Conservation (phyloP, 345 rosid genomes). For the Brassica cretica region DNA sequence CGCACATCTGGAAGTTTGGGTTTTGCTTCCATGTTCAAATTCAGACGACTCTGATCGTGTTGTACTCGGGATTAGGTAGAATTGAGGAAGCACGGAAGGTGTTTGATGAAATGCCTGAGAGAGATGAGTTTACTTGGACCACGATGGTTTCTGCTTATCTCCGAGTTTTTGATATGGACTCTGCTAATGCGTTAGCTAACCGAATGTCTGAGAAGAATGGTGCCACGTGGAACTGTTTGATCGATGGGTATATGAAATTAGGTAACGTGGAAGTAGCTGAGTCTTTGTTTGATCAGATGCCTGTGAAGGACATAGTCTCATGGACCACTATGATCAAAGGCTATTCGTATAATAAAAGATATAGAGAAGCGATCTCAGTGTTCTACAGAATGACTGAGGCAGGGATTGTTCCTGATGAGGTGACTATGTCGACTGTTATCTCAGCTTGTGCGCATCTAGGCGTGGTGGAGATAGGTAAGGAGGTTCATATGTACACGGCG, state of each 20-base stretch:
- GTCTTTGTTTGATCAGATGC: slow-evolving; percentile 60
- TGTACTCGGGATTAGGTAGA: slow-evolving; percentile 50
- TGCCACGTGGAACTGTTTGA: slow-evolving; percentile 69
- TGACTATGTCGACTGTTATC: slow-evolving; percentile 67
- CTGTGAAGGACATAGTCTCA: slow-evolving; percentile 57
- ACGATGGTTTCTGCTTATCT: slow-evolving; percentile 54
- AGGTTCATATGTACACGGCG: slow-evolving; percentile 59
- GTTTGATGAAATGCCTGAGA: slow-evolving; percentile 75
- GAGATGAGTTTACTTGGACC: slow-evolving; percentile 63
- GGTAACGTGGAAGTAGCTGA: slow-evolving; percentile 54
- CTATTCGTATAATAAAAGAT: slow-evolving; percentile 59
- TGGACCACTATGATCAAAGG: slow-evolving; percentile 87
- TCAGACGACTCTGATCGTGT: slow-evolving; percentile 66
- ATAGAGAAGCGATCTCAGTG: slow-evolving; percentile 54
- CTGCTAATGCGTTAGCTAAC: slow-evolving; percentile 54
- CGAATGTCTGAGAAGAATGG: slow-evolving; percentile 56
- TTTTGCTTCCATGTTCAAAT: slow-evolving; percentile 58
- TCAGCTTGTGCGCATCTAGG: slow-evolving; percentile 91
- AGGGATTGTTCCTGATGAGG: slow-evolving; percentile 59
- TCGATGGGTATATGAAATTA: slow-evolving; percentile 64
- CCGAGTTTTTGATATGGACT: slow-evolving; percentile 45
- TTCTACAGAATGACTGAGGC: slow-evolving; percentile 54
- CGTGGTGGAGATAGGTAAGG: slow-evolving; percentile 59
- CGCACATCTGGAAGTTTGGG: slow-evolving; percentile 62
- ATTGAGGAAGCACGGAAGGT: slow-evolving; percentile 49